Base-by-base conservation (phyloP, 768 basidiomycete species). In the Suillus bovinus region DNA sequence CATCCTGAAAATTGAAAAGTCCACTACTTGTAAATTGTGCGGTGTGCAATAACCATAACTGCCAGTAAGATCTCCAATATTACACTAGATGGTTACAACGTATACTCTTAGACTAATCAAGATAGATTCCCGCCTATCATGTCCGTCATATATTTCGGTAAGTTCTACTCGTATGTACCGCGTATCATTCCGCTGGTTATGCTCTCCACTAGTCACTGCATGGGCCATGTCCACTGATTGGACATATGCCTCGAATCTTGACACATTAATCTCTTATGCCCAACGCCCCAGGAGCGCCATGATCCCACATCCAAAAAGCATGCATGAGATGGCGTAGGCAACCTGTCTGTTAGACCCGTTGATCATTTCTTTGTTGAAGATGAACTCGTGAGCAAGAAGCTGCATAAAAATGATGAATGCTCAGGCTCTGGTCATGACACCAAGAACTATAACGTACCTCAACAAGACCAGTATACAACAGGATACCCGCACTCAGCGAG, bases 351-450 rank as follows among this genome's bases (percentile, higher is more conserved):
- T 85, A 6, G 86, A 85, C 5, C 83, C 84, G n/a, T 84, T 80
- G 73, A 89, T 85, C 89, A 95, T 93, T 61, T 92, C 85, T 62
- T 87, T 85, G 79, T 86, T 94, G 78, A 96, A 94, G 44, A 99
- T 71, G 76, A 99, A 97, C 70, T 98, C 96, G 71, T 97, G 96
- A 1, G 94, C 96, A 50, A 99, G 82, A 0, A 97, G 82, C 88
- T 90, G 64, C 2, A 6, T n/a, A 36, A n/a, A 34, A 8, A 5
- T 20, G 16, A 59, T 72, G 9, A 69, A 60, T 39, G 46, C 20
- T 16, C 36, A 4, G 5, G 14, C 8, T 13, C 17, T 16, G 42
- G 7, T 42, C 4, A 49, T 22, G 33, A 44, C 1, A 9, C 49
- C 24, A n/a, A 64, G 20, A 44, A 46, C 36, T 17, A 47, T 24